phyloP scores from a whole-genome alignment of 768 basidiomycete genomes.

The Leccinum obscurum region DNA sequence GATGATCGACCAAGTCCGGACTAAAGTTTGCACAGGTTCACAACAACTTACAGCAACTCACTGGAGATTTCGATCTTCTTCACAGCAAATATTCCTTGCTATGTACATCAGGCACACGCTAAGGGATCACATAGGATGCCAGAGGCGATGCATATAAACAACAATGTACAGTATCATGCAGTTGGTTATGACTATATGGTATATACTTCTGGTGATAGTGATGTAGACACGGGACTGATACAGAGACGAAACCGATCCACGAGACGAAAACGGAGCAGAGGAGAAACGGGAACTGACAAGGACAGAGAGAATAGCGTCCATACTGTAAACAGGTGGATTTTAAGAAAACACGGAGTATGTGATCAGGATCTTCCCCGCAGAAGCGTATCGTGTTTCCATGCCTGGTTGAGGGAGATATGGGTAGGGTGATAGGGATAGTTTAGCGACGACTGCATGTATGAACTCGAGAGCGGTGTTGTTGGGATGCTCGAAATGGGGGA shows the following conservation, averaged over 20 bases:
- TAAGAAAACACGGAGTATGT: not conserved
- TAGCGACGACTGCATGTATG: slow-evolving; percentile 44
- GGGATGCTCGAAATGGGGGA: slow-evolving; percentile 34
- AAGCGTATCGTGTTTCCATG: slow-evolving; percentile 49
- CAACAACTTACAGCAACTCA: slow-evolving; percentile 9
- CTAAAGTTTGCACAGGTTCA: slow-evolving; percentile 4
- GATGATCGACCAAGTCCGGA: slow-evolving; percentile 20
- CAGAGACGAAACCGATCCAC: slow-evolving; percentile 21
- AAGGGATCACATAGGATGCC: slow-evolving; percentile 11
- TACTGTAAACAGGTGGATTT: not conserved
- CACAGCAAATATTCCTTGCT: slow-evolving; percentile 12
- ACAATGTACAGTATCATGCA: slow-evolving; percentile 36
- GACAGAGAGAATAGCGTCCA: slow-evolving; percentile 3
- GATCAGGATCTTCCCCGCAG: slow-evolving; percentile 37
- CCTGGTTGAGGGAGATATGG: slow-evolving; percentile 37
- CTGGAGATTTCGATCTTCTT: slow-evolving; percentile 8
- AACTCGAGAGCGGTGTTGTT: slow-evolving; percentile 30
- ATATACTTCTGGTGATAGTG: slow-evolving; percentile 32
- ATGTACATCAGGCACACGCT: slow-evolving; percentile 29
- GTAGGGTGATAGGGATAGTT: slow-evolving; percentile 45
- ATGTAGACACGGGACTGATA: slow-evolving; percentile 24
- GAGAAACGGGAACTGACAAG: slow-evolving; percentile 3
- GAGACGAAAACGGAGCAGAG: slow-evolving; percentile 13
- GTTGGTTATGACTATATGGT: slow-evolving; percentile 31
- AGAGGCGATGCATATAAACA: slow-evolving; percentile 29